These are phyloP conservation scores for Hanseniaspora jakobsenii DNA, from an alignment of 805 yeast species.

Conservation along the genomic window DNA sequence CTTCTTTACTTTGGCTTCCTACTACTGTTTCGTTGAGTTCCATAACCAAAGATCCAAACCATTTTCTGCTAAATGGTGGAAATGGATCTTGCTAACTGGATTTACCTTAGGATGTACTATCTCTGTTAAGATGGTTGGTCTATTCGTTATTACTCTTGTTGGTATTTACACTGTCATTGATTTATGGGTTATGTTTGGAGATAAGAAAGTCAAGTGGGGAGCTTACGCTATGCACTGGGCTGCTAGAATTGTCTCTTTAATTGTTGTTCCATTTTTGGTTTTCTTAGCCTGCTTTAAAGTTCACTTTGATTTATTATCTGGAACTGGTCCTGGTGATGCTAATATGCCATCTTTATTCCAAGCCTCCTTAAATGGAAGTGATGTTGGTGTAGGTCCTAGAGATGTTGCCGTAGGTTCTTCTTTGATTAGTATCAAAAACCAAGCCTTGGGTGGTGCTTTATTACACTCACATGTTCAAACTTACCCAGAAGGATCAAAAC, in stretches of 20 bases:
- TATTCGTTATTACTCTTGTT: conserved; percentile 73
- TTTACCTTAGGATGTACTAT: conserved; percentile 77
- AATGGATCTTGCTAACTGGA: conserved; percentile 79
- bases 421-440: conserved; percentile 38
- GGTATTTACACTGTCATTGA: conserved; percentile 85
- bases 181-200: conserved; percentile 75
- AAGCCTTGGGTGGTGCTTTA: conserved; percentile 63
- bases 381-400: conserved; percentile 56
- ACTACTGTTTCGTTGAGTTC: conserved; percentile 45
- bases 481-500: conserved; percentile 85
- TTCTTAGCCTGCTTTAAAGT: conserved; percentile 58
- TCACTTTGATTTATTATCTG: conserved; percentile 61
- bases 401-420: conserved; percentile 55
- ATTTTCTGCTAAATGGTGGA: conserved; percentile 84
- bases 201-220: conserved; percentile 39
- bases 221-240: conserved; percentile 52
- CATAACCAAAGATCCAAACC: conserved; percentile 37
- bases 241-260: conserved; percentile 52
- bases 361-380: conserved; percentile 58
- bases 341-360: conserved; percentile 72
- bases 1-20: conserved; percentile 63
- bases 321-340: conserved; percentile 72
- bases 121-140: conserved; percentile 94
- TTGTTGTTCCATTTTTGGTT: conserved; percentile 49
- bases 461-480: conserved; percentile 79